Base-by-base conservation (phyloP, 495 filamentous ascomycete genomes). In the Podospora conica region DNA sequence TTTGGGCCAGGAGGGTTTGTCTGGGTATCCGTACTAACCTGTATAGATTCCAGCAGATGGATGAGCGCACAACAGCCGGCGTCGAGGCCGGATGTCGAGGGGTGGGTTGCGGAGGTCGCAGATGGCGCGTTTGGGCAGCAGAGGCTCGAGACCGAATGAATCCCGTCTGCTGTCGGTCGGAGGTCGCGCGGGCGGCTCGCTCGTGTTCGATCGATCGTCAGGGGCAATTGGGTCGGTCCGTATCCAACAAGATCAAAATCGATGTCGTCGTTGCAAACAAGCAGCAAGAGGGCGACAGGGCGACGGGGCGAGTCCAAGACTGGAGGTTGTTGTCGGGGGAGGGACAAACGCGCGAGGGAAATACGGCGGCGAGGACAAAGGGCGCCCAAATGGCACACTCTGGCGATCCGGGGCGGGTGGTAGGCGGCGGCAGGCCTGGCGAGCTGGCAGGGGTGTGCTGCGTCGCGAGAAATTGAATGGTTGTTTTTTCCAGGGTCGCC, bases 101-200 rank as follows among this genome's bases (percentile, higher is more conserved):
- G 59, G 56, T 59, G 59, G n/a, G 55, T 64, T 61, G 68, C 65
- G 60, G 64, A 20, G 61, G 33, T 59, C 28, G 71, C 62, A 60
- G 65, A 65, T 58, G 65, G 58, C 55, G 69, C 61, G 71, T 75
- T 69, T 75, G 69, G 69, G 67, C 55, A 61, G 63, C 57, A 18
- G 60, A 53, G 54, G 53, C 27, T 65, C 63, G 69, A 70, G 66
- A 70, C 66, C 68, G 58, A 71, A 73, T 72, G 66, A 31, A 55
- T 63, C 54, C 29, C 48, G n/a, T n/a, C n/a, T n/a, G 28, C 53
- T 29, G 48, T 55, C 18, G 29, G 15, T 55, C 61, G 53, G 54
- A 48, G 53, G 61, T 63, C 61, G 61, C 40, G 61, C 54, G 61
- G 61, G 40, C 53, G 61, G 61, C 48, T 55, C 22, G 23, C 61